Base-by-base conservation (phyloP, 495 filamentous ascomycete species). In the Extremus antarcticus region DNA sequence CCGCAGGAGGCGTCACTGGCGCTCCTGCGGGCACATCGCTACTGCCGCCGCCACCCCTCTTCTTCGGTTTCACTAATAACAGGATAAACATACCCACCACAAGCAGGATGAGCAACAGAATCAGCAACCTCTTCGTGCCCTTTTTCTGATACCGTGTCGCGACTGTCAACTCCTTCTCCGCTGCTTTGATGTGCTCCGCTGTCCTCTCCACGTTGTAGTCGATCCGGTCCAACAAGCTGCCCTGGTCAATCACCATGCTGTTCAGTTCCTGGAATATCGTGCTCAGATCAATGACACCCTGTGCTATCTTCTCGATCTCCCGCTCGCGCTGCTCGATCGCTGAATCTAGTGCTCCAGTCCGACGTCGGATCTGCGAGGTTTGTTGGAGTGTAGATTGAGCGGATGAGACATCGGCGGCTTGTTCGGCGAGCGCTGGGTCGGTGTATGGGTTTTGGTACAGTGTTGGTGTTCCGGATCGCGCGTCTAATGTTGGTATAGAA, bases 151-250 rank as follows among this genome's bases (percentile, higher is more conserved):
- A 96, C n/a, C 82, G 81, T 19, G 83, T 84, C 16, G 85, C 84
- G 54, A 91, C 82, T 58, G 78, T 87, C 51, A 98, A 76, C 70
- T 98, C 92, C 68, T 90, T 91, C 56, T 92, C 89, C 9, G 92
- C 92, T 19, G 76, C 82, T 66, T 95, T 94, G 25, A 97, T 88
- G 63, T 96, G 86, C 22, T 78, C 80, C 13, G 78, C 81, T 89
- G 96, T 95, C 54, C 79, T 76, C 71, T 98, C 92, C 35, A 98
- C 86, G 66, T 98, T 98, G 72, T 95, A 98, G 66, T 98, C 92
- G 63, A 98, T 96, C 35, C 92, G 79, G 71, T 98, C 92, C 21
- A 98, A 79, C 85, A 98, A 89, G 24, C 88, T 96, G 13, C 92
- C 92, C 70, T 98, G 92, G 68, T 98, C 92, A 56, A 98, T 98